These are phyloP conservation scores for Antarctomyces pellizariae DNA, from an alignment of 495 filamentous ascomycete genomes.

Conservation along the genomic window DNA sequence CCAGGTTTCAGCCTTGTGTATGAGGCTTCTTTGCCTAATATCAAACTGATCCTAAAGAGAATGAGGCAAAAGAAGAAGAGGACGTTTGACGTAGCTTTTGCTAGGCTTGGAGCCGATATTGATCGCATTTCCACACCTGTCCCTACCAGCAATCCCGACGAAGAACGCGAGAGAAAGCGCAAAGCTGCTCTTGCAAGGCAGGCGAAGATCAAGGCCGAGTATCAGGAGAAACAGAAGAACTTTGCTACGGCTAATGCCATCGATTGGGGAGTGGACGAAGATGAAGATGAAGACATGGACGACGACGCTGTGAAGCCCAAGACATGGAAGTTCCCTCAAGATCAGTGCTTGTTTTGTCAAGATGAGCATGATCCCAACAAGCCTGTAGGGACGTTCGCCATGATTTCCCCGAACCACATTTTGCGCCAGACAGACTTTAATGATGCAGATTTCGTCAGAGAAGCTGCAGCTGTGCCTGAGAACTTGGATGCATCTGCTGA, in stretches of 20 bases:
- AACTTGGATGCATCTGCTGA: slow-evolving; percentile 73
- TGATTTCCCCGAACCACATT: slow-evolving; percentile 71
- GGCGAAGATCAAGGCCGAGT: slow-evolving; percentile 84
- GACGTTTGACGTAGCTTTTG: slow-evolving; percentile 38
- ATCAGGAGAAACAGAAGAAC: slow-evolving; percentile 87
- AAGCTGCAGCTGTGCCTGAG: slow-evolving; percentile 50
- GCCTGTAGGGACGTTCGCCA: slow-evolving; percentile 77
- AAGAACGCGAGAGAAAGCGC: slow-evolving; percentile 69
- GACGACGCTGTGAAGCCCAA: slow-evolving; percentile 25
- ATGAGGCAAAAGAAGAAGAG: slow-evolving; percentile 61
- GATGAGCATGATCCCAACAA: slow-evolving; percentile 80
- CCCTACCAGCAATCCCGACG: slow-evolving; percentile 27
- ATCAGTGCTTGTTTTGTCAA: slow-evolving; percentile 88
- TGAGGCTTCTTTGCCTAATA: slow-evolving; percentile 62
- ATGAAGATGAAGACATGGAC: slow-evolving; percentile 43
- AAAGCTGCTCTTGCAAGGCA: slow-evolving; percentile 70
- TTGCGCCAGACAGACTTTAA: slow-evolving; percentile 63
- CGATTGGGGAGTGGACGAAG: slow-evolving; percentile 56
- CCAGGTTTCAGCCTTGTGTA: too few relatives aligned
- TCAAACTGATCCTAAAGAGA: slow-evolving; percentile 60
- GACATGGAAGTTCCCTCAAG: slow-evolving; percentile 81
- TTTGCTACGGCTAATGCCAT: slow-evolving; percentile 70
- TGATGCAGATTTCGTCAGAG: slow-evolving; percentile 63
- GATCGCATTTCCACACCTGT: slow-evolving; percentile 29
- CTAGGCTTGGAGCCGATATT: slow-evolving; percentile 22